Evolutionary conservation across 257 asterid genomes (phyloP).

Genomic region (Solanum bulbocastanum): DNA sequence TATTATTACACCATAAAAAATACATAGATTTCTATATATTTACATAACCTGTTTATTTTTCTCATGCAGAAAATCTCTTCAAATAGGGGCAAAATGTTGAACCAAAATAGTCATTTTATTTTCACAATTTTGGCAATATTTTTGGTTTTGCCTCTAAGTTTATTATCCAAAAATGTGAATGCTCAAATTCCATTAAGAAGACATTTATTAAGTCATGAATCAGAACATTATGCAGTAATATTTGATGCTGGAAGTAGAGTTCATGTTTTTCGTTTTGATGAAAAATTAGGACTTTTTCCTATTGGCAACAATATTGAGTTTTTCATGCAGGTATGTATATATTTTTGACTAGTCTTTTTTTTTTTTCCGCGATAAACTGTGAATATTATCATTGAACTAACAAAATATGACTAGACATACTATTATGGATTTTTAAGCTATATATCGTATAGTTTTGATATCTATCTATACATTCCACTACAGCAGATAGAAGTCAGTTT

Average conservation of each 20-base stretch:
- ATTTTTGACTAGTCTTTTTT: too few species aligned
- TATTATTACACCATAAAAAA: too few species aligned
- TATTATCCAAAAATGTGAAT: slow-evolving; percentile 5
- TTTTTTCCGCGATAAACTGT: background rate
- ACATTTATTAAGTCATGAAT: slow-evolving; percentile 26
- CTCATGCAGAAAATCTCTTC: background rate
- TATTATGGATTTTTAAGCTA: background rate
- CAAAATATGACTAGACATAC: too few species aligned
- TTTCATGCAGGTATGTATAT: slow-evolving; percentile 11
- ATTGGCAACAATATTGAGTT: slow-evolving; percentile 60
- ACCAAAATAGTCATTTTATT: slow-evolving; percentile 2
- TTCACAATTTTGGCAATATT: slow-evolving; percentile 30
- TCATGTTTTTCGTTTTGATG: slow-evolving; percentile 60
- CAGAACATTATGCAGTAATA: slow-evolving; percentile 56
- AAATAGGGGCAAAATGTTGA: background rate
- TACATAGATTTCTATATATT: too few species aligned
- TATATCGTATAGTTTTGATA: too few species aligned
- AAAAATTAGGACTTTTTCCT: slow-evolving; percentile 53
- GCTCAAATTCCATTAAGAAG: slow-evolving; percentile 12
- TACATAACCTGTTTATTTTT: background rate
- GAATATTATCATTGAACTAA: background rate
- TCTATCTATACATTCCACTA: too few species aligned
- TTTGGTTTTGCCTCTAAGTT: slow-evolving; percentile 37
- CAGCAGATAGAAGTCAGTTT: too few species aligned
- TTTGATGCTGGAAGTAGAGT: slow-evolving; percentile 88